Base-by-base conservation (phyloP, 257 asterid genomes). In the Petunia secreta region DNA sequence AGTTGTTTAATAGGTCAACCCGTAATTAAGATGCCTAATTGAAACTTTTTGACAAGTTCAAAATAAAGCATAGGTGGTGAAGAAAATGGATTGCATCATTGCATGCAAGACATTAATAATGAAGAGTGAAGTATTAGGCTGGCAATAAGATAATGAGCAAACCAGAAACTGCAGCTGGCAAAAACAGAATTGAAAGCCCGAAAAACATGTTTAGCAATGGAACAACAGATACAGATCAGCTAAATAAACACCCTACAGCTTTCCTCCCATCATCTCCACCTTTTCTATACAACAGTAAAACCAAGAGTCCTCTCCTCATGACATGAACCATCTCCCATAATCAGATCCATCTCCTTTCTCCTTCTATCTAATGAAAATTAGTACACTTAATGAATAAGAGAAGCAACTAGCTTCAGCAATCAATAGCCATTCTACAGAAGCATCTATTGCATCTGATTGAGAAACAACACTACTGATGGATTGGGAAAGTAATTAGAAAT, bases 251-350 rank as follows among this genome's bases (percentile, higher is more conserved):
- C 34, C 37, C 77, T 60, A 25, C 46, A 9, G 16, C 77, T 48
- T 34, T 13, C 75, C 43, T 67, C 39, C 55, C n/a, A 8, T 67
- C 6, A n/a, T 52, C 54, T 8, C 59, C 41, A 46, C 41, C 43
- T 46, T 16, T 46, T 7, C 76, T 69, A 69, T 46, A 69, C 59
- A 69, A 69, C 6, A 71, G 55, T 9, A 34, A 48, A 71, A 71
- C 60, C 77, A 64, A 64, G 48, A 38, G 38, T 11, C 14, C 3
- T 52, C 55, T 52, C 2, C 4, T 10, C 55, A 9, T 50, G 11
- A 50, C 13, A 50, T 50, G 54, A 50, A 50, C 54, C 54, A 50
- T 50, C 54, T 48, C 54, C 11, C 54, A 48, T 50, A 2, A 50
- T 50, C 54, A 50, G 2, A 6, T 46, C 46, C 69, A 71, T 25